Evolutionary conservation across 1,139 yeast species (phyloP), one percentile per base, ranked within the genome.

Genomic region (Pichia sp.): DNA sequence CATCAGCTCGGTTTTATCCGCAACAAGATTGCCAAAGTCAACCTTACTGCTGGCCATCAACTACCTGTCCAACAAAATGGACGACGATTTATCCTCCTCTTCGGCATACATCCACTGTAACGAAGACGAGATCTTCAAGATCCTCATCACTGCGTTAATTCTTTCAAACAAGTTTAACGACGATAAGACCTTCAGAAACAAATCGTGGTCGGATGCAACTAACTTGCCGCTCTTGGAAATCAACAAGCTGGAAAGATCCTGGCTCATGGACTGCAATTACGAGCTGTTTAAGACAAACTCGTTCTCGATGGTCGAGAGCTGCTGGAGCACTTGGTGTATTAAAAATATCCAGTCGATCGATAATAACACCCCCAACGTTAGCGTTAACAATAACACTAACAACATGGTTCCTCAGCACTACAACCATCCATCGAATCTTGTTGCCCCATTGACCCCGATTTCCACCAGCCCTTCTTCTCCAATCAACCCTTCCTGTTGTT

Each of bases 141-240:
- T 81, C 65, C 74, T 90, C 55, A 84, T 87, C 49, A 78, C 87
- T 34, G 79, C 95, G 1, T 77, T 93, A 49, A 80, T 93, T 44
- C 76, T 93, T 60, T 96, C 97, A 48, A 93, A 93, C 74, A 93
- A 93, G 72, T 89, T 91, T 70, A 91, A 92, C 68, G 98, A 93
- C 71, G 99, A 93, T 73, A 91, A 92, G 72, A 93, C 98, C 30
- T 93, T 93, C 67, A 91, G 96, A 58, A 93, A 92, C 73, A 84
- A 84, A 67, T 90, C 97, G 9, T 93, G 99, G 99, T 80, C 91
- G 49, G 93, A 91, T 55, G 98, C 97, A 27, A 88, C 97, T 14
- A 96, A 96, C 30, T 78, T 93, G 60, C 73, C 81, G 16, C 76
- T 89, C 53, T 65, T 65, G 3, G 73, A 77, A 43, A 76, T 93